Conservation (phyloP, 2,329 filamentous ascomycete genomes). For the Arthrobotrys entomopaga region DNA sequence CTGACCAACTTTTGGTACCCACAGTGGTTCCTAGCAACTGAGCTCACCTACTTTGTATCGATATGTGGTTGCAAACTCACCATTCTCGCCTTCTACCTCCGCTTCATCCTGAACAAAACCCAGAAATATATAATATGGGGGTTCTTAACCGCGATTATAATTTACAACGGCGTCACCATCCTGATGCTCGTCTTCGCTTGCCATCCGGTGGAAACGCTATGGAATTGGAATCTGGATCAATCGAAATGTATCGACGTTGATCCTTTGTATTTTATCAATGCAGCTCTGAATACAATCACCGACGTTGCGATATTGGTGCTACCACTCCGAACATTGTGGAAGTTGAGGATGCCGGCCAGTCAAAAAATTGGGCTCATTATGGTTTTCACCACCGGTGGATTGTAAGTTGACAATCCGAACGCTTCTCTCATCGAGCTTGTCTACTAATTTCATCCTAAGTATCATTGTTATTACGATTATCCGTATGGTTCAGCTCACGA, state of each 20-base stretch:
- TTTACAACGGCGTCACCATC: constrained; percentile 44
- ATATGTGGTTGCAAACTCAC: constrained; percentile 53
- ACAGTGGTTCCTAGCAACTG: constrained; percentile 47
- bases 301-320: constrained; percentile 59
- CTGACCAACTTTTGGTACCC: background rate
- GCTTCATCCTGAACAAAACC: constrained; percentile 49
- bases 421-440: too few species aligned
- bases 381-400: constrained; percentile 62
- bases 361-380: constrained; percentile 65
- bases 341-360: constrained; percentile 64
- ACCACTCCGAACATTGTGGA: constrained; percentile 65
- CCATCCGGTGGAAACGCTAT: constrained; percentile 24
- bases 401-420: constrained; percentile 24
- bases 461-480: constrained; percentile 49
- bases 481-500: constrained; percentile 46
- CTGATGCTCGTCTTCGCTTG: constrained; percentile 44
- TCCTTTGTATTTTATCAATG: constrained; percentile 45
- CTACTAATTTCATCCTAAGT: background rate
- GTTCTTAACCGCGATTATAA: constrained; percentile 35
- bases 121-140: constrained; percentile 49
- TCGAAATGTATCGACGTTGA: constrained; percentile 35
- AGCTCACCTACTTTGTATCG: constrained; percentile 48
- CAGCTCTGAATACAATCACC: constrained; percentile 37
- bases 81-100: constrained; percentile 49
- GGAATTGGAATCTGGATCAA: constrained; percentile 46